A percentile compares a stretch with the other conserved stretches of the same genome.
Conservation (phyloP, 768 basidiomycete species). For the Podaxis pistillaris region DNA sequence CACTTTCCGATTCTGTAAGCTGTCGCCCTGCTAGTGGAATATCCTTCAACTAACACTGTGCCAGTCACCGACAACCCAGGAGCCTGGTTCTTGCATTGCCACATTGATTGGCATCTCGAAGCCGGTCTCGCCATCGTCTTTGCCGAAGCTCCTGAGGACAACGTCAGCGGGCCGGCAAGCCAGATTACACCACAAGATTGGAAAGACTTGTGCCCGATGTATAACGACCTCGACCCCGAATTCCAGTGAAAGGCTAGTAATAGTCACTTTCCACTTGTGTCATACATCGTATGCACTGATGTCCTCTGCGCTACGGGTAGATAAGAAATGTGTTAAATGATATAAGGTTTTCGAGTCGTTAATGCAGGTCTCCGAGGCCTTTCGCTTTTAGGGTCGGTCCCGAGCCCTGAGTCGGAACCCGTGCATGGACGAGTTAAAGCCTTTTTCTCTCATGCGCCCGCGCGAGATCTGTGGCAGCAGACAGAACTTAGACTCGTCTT, state of each 20-base stretch:
- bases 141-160: slow-evolving; percentile 30
- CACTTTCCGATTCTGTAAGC: slow-evolving; percentile 16
- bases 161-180: slow-evolving; percentile 22
- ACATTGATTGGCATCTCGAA: slow-evolving; percentile 34
- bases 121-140: slow-evolving; percentile 40
- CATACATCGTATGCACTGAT: background rate
- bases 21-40: background rate
- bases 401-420: too few relatives aligned
- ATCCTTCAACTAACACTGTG: background rate
- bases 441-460: background rate
- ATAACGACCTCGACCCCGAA: slow-evolving; percentile 19
- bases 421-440: too few relatives aligned
- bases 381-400: too few relatives aligned
- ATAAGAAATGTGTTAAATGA: background rate
- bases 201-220: slow-evolving; percentile 18
- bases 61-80: slow-evolving; percentile 21
- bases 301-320: background rate
- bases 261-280: background rate
- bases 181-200: slow-evolving; percentile 27
- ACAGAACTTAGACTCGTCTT: background rate
- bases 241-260: slow-evolving; percentile 15
- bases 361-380: background rate
- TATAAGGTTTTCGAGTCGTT: background rate
- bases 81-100: slow-evolving; percentile 24
- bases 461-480: background rate